Percentiles rank a stretch among this genome's conserved stretches.
These are phyloP conservation scores for Ulota crispa DNA, from an alignment of 225 moss, liverwort and hornwort genomes.

Conservation along the genomic window DNA sequence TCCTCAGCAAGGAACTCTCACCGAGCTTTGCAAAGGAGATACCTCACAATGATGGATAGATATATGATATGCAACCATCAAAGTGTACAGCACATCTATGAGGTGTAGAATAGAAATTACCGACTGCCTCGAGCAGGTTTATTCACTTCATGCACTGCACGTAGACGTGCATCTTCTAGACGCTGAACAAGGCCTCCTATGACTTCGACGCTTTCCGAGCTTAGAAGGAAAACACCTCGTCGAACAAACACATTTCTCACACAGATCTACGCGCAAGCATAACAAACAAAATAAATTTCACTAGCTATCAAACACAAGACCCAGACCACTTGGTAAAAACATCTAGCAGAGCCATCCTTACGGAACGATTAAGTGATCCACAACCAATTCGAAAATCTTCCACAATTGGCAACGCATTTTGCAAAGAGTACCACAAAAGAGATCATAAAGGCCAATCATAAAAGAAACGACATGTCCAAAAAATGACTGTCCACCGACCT, in stretches of 20 bases:
- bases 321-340: not conserved
- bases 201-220: slow-evolving; percentile 76
- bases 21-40: slow-evolving; percentile 4
- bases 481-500: slow-evolving; percentile 49
- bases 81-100: not conserved
- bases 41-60: not conserved
- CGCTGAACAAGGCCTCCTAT: slow-evolving; percentile 81
- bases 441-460: not conserved
- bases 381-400: not conserved
- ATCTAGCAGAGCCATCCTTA: not conserved
- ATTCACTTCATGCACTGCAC: slow-evolving; percentile 79
- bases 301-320: not conserved
- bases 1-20: slow-evolving; percentile 9
- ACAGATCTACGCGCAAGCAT: slow-evolving; percentile 50
- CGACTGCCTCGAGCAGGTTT: slow-evolving; percentile 94
- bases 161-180: slow-evolving; percentile 81
- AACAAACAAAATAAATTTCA: not conserved
- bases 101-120: slow-evolving; percentile 36
- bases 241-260: slow-evolving; percentile 76
- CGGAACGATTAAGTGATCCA: not conserved
- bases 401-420: not conserved
- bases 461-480: not conserved
- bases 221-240: slow-evolving; percentile 77
- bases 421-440: not conserved
- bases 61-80: not conserved